phyloP scores from a whole-genome alignment of 192 early-diverging fungal species.

The Backusella mclennaniae region DNA sequence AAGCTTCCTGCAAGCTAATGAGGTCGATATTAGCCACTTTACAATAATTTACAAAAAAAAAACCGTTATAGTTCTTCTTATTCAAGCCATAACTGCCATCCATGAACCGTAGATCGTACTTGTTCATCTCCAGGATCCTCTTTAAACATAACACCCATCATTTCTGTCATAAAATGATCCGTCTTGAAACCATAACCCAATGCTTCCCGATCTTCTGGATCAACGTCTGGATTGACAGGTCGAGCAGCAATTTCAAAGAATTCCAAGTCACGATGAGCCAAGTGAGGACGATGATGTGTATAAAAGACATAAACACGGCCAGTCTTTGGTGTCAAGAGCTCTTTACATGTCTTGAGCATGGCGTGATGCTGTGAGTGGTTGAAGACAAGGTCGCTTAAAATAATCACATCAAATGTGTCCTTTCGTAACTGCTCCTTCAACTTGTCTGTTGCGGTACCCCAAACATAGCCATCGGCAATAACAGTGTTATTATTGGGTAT shows the following conservation, averaged over 20 bases:
- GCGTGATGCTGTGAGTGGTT: conserved; percentile 86
- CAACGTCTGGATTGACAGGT: conserved; percentile 26
- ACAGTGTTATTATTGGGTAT: conserved; percentile 25
- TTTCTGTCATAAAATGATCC: conserved; percentile 65
- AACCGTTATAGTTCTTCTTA: neutral
- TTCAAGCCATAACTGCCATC: conserved; percentile 60
- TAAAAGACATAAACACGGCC: conserved; percentile 77
- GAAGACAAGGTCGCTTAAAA: conserved; percentile 84
- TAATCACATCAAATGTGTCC: conserved; percentile 70
- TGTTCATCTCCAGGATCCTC: conserved; percentile 79
- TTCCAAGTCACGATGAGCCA: conserved; percentile 72
- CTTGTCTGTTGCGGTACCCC: conserved; percentile 58
- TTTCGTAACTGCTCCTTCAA: conserved; percentile 34
- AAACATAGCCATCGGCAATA: conserved; percentile 54
- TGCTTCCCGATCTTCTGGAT: conserved; percentile 49
- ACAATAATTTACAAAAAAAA: neutral
- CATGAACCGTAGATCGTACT: conserved; percentile 79
- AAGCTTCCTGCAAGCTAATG: neutral
- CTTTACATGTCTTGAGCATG: conserved; percentile 67
- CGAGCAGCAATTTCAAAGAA: conserved; percentile 75
- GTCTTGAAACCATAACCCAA: conserved; percentile 62
- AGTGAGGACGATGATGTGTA: conserved; percentile 82
- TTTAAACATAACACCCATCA: conserved; percentile 83
- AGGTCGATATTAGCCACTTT: neutral
- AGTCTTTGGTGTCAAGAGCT: conserved; percentile 53